phyloP scores from a whole-genome alignment of 768 basidiomycete species.

The Hypholoma fasciculare region DNA sequence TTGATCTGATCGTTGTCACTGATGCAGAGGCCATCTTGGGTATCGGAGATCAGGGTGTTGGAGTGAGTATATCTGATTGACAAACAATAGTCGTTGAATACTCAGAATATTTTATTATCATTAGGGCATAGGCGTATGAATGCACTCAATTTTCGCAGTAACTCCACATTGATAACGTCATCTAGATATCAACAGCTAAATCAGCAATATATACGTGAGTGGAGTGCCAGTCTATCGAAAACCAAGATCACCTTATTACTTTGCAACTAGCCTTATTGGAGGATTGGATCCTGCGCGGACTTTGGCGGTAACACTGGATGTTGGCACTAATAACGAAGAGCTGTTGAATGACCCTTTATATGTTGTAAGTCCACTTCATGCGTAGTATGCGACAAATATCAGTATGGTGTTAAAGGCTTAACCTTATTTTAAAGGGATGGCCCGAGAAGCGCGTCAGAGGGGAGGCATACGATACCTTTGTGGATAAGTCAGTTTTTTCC shows the following conservation, averaged over 20 bases:
- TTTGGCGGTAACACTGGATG: conserved; percentile 65
- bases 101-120: neutral
- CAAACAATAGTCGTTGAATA: neutral
- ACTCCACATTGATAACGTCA: neutral
- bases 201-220: conserved; percentile 71
- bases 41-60: conserved; percentile 67
- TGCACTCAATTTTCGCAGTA: neutral
- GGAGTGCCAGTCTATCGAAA: neutral
- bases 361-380: conserved; percentile 38
- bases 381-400: conserved; percentile 20
- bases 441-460: conserved; percentile 68
- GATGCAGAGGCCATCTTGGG: conserved; percentile 88
- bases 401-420: neutral
- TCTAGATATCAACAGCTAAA: conserved; percentile 77
- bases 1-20: conserved; percentile 81
- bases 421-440: conserved; percentile 57
- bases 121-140: conserved; percentile 19
- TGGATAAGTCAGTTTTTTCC: conserved; percentile 56
- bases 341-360: conserved; percentile 66
- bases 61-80: conserved; percentile 33
- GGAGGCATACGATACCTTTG: conserved; percentile 71
- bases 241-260: neutral
- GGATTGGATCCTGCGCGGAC: conserved; percentile 64
- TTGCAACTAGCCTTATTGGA: conserved; percentile 50
- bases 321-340: conserved; percentile 72